Percentiles rank a stretch among this genome's conserved stretches.
Evolutionary conservation across 345 rosid species (phyloP).

Genomic region (Viola odorata): DNA sequence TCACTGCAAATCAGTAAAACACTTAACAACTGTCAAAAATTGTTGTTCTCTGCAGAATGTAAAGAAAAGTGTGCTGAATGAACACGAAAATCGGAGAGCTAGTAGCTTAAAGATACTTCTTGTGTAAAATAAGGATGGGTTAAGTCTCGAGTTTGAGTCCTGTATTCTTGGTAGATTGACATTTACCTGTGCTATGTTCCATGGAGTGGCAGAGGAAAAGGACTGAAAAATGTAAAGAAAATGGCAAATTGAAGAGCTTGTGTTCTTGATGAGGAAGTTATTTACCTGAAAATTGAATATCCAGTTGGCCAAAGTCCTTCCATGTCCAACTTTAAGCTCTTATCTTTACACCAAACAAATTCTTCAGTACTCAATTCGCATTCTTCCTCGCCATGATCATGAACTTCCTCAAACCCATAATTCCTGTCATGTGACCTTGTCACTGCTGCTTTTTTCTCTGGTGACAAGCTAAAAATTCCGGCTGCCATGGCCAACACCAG

Average conservation of each 20-base stretch:
- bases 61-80: too few relatives aligned
- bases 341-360: constrained; percentile 54
- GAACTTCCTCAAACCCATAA: constrained; percentile 52
- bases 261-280: too few relatives aligned
- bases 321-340: constrained; percentile 37
- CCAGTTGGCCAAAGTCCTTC: constrained; percentile 55
- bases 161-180: too few relatives aligned
- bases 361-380: constrained; percentile 46
- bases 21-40: too few relatives aligned
- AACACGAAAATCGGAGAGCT: too few relatives aligned
- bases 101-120: too few relatives aligned
- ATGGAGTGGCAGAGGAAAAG: too few relatives aligned
- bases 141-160: too few relatives aligned
- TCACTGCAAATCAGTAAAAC: constrained; percentile 41
- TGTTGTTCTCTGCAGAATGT: too few relatives aligned
- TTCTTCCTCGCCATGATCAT: constrained; percentile 39
- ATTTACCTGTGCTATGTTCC: too few relatives aligned
- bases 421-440: constrained; percentile 42
- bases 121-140: too few relatives aligned
- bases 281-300: constrained; percentile 58
- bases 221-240: neutral
- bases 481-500: constrained; percentile 37
- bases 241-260: too few relatives aligned
- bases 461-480: constrained; percentile 36
- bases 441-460: constrained; percentile 32